phyloP scores from a whole-genome alignment of 495 filamentous ascomycete genomes.

The Trichoderma gamsii region DNA sequence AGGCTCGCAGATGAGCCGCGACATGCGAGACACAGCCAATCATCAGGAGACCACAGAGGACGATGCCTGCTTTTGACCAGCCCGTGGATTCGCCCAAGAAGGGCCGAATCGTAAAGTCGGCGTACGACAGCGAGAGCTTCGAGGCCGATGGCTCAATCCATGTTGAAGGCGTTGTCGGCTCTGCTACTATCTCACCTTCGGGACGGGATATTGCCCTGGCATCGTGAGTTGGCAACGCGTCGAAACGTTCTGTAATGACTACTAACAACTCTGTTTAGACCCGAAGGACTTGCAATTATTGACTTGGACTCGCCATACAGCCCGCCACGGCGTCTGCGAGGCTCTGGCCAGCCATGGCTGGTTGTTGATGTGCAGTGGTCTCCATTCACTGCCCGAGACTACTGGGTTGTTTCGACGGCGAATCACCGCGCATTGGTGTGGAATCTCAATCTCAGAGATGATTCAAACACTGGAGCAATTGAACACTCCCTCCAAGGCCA shows the following conservation, averaged over 20 bases:
- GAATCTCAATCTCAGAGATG: constrained; percentile 75
- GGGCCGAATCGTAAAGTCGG: constrained; percentile 51
- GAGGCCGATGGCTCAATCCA: constrained; percentile 77
- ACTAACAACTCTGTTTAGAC: constrained; percentile 33
- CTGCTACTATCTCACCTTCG: constrained; percentile 78
- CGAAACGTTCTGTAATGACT: neutral
- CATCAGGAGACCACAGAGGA: neutral
- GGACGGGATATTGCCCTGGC: constrained; percentile 89
- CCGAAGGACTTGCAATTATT: constrained; percentile 82
- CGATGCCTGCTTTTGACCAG: constrained; percentile 40
- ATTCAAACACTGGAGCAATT: constrained; percentile 63
- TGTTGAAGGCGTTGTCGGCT: constrained; percentile 60
- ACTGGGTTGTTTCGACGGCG: constrained; percentile 89
- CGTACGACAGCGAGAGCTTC: constrained; percentile 82
- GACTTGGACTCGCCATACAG: constrained; percentile 90
- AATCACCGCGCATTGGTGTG: constrained; percentile 94
- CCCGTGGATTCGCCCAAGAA: constrained; percentile 39
- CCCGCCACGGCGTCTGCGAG: constrained; percentile 74
- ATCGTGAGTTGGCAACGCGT: constrained; percentile 49
- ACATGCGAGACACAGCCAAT: constrained; percentile 1
- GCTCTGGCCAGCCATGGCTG: constrained; percentile 83
- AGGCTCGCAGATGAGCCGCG: constrained; percentile 8
- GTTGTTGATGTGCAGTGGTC: constrained; percentile 99
- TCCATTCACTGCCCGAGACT: constrained; percentile 79
- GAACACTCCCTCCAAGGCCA: constrained; percentile 89